phyloP scores from a whole-genome alignment of 1,284 basidiomycete species.

The Cystobasidium slooffiae region DNA sequence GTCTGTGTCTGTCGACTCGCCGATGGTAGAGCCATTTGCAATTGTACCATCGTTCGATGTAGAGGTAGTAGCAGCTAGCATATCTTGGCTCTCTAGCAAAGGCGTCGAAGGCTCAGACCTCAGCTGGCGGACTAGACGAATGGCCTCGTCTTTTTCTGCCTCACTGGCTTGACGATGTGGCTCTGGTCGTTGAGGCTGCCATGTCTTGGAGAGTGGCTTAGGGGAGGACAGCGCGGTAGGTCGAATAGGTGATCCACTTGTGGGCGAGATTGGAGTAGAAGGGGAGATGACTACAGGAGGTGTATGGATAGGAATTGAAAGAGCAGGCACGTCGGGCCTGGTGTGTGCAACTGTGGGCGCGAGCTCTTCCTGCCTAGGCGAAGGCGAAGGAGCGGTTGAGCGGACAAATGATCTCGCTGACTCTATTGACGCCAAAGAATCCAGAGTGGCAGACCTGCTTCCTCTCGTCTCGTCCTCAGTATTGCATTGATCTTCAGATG shows the following conservation, averaged over 20 bases:
- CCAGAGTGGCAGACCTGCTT: constrained; percentile 4
- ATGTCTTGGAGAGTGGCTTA: neutral
- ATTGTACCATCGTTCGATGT: constrained; percentile 1
- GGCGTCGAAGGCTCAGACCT: constrained; percentile 40
- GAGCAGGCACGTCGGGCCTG: constrained; percentile 8
- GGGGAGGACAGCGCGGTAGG: neutral
- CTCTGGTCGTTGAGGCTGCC: constrained; percentile 4
- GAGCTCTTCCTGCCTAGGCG: constrained; percentile 12
- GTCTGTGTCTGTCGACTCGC: constrained; percentile 8
- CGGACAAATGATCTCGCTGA: constrained; percentile 7
- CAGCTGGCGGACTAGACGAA: constrained; percentile 28
- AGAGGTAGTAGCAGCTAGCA: neutral
- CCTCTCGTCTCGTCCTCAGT: constrained; percentile 2
- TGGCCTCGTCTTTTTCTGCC: constrained; percentile 32
- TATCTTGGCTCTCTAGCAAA: constrained; percentile 11
- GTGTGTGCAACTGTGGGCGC: neutral
- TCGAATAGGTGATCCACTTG: neutral
- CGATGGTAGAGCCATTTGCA: constrained; percentile 3
- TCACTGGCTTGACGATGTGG: constrained; percentile 22
- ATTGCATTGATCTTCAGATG: constrained; percentile 22
- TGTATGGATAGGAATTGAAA: constrained; percentile 9
- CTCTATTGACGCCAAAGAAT: constrained; percentile 14
- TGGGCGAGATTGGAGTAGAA: constrained; percentile 18
- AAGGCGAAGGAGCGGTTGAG: constrained; percentile 32
- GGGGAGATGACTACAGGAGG: constrained; percentile 36